A percentile compares a stretch with the other conserved stretches of the same genome.
These are phyloP conservation scores for Trichoderma breve DNA, from an alignment of 2,329 filamentous ascomycete species.

Conservation along the genomic window DNA sequence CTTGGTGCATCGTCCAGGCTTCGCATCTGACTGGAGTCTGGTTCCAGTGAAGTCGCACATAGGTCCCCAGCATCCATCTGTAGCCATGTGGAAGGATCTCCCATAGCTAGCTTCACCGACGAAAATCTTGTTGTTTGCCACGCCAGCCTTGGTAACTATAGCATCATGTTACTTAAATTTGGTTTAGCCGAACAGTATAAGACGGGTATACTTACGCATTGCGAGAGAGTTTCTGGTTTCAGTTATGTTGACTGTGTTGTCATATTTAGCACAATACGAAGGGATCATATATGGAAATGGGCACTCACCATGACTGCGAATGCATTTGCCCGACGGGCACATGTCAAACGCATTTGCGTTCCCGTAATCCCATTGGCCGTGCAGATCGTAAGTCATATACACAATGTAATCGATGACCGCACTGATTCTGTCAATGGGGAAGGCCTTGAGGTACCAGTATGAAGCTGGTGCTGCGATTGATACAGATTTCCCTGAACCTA, in stretches of 20 bases:
- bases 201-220: neutral
- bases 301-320: neutral
- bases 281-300: neutral
- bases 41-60: neutral
- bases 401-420: constrained; percentile 33
- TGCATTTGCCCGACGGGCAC: constrained; percentile 14
- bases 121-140: neutral
- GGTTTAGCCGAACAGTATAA: neutral
- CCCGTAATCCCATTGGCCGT: constrained; percentile 23
- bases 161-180: neutral
- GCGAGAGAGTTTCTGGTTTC: neutral
- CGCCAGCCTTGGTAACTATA: constrained; percentile 34
- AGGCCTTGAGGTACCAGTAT: constrained; percentile 38
- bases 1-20: neutral
- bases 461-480: constrained; percentile 40
- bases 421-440: constrained; percentile 33
- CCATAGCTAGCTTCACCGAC: neutral
- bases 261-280: neutral
- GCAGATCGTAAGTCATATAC: constrained; percentile 36
- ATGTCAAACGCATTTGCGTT: constrained; percentile 29
- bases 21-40: neutral
- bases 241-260: neutral
- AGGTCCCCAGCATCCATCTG: neutral
- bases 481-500: constrained; percentile 33
- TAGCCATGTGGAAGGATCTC: neutral